Evolutionary conservation across 805 yeast genomes (phyloP), one percentile per base, ranked within the genome.

Genomic region (Candida tammaniensis): DNA sequence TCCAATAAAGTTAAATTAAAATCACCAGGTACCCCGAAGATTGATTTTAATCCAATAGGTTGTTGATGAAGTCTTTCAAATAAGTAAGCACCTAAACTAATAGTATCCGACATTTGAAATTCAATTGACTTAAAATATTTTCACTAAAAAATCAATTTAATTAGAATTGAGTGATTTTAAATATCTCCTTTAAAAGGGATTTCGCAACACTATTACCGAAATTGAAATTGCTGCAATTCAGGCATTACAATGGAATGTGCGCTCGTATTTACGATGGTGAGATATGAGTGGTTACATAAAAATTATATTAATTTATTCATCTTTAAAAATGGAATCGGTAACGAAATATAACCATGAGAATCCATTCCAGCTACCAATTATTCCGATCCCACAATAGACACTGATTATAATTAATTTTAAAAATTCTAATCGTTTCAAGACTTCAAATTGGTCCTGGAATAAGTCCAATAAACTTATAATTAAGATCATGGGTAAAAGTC

Each of bases 291-390:
- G n/a, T n/a, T n/a, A n/a, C n/a, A n/a, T n/a, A n/a, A n/a, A n/a
- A n/a, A n/a, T n/a, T n/a, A n/a, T n/a, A n/a, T n/a, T n/a, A 25
- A 4, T 7, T 33, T 27, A 30, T 18, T 35, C 31, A 14, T 41
- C 31, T 23, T 25, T 39, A 20, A 43, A 43, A 2, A 83, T 65
- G 5, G 75, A 68, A 48, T 87, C 95, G 52, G 84, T 89, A 36
- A 86, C 78, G 55, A 87, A 86, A 52, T 86, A 89, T 35, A 85
- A 62, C 96, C 96, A 89, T 40, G 85, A 79, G 46, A 88, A 74
- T 6, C 94, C 93, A 43, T 82, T 74, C 95, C 96, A 93, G 31
- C 95, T 78, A 28, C 86, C 71, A 7, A 89, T 67, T 5, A 93
- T 78, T 3, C 98, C 99, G 12, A 86, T 40, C 0, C 86, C 77